phyloP scores from a whole-genome alignment of 2,329 filamentous ascomycete genomes.

The Whalleya microplaca region DNA sequence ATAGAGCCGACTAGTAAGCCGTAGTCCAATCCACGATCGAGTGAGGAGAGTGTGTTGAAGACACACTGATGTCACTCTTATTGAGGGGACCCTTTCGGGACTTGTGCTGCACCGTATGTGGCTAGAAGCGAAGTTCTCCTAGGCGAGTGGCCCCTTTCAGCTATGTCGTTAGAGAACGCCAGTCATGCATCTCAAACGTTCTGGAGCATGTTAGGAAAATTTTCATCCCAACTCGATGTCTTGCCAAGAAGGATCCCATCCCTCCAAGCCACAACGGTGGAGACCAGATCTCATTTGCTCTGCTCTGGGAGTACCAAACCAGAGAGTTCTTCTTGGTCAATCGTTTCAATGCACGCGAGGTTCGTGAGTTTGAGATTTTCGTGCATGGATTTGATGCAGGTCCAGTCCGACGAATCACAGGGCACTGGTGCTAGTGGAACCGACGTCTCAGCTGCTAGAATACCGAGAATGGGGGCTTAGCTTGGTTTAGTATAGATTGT shows the following conservation, averaged over 20 bases:
- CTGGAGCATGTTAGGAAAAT: constrained; percentile 11
- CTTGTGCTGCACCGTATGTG: neutral
- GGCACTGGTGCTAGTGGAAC: constrained; percentile 6
- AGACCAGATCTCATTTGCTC: neutral
- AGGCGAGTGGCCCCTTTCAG: neutral
- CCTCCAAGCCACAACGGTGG: neutral
- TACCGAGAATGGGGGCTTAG: neutral
- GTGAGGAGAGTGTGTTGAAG: neutral
- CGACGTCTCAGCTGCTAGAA: constrained; percentile 10
- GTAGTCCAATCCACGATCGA: neutral
- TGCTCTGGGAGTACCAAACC: neutral
- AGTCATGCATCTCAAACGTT: neutral
- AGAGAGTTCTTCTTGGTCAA: constrained; percentile 8
- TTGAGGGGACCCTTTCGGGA: neutral
- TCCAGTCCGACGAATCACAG: constrained; percentile 14
- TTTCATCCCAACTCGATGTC: constrained; percentile 17
- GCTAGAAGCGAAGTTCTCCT: neutral
- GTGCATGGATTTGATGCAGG: constrained; percentile 22
- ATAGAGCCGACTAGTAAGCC: neutral
- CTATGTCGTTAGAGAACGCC: neutral
- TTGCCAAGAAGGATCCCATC: neutral
- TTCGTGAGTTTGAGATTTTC: neutral
- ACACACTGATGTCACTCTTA: neutral
- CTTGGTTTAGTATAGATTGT: neutral
- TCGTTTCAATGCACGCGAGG: constrained; percentile 18